Conservation (phyloP, 495 filamentous ascomycete species). For the Hypoxylon crocopeplum region DNA sequence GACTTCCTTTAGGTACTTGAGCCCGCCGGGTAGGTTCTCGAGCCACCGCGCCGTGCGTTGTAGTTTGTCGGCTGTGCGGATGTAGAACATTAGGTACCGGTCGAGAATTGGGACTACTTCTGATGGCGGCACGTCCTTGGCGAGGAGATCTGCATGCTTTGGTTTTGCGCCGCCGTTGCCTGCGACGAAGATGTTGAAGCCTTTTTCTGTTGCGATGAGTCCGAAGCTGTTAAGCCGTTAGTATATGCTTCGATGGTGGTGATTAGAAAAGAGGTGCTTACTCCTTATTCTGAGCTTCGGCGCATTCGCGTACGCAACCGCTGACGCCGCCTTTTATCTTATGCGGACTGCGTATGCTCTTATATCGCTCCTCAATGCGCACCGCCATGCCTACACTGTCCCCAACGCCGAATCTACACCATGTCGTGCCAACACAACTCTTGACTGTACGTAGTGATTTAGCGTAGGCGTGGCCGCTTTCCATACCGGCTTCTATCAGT, state of each 20-base stretch:
- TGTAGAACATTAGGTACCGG: constrained; percentile 95
- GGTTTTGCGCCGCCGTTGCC: constrained; percentile 94
- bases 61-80: constrained; percentile 93
- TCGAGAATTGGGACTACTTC: constrained; percentile 88
- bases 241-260: constrained; percentile 11
- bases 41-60: constrained; percentile 95
- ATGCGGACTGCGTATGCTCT: constrained; percentile 87
- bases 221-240: constrained; percentile 70
- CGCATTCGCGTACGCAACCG: constrained; percentile 92
- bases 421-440: constrained; percentile 92
- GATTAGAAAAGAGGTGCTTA: constrained; percentile 45
- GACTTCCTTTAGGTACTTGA: constrained; percentile 83
- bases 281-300: constrained; percentile 96
- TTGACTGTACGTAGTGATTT: constrained; percentile 93
- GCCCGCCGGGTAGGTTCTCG: constrained; percentile 84
- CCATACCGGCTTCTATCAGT: constrained; percentile 90
- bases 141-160: constrained; percentile 83
- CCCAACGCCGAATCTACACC: constrained; percentile 92
- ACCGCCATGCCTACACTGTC: constrained; percentile 98
- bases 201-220: constrained; percentile 92
- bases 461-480: constrained; percentile 93
- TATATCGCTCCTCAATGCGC: constrained; percentile 90
- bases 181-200: constrained; percentile 93
- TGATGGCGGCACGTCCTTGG: constrained; percentile 87
- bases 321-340: constrained; percentile 95